Conservation (phyloP, 2,329 filamentous ascomycete genomes). For the Beauveria australis region DNA sequence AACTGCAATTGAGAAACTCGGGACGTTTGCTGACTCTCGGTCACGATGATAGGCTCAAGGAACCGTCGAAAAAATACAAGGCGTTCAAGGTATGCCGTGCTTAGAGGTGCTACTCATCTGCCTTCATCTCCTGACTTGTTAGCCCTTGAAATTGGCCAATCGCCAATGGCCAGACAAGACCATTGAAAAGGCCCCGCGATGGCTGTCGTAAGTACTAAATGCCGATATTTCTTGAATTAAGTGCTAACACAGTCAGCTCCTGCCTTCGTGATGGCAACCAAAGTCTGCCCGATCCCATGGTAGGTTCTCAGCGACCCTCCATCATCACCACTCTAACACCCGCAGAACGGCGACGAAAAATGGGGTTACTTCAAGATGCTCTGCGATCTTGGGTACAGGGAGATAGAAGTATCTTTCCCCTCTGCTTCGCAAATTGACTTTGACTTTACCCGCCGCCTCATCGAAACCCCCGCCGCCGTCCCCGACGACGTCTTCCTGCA, state of each 20-base stretch:
- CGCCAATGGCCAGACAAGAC: conserved; percentile 78
- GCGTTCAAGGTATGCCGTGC: conserved; percentile 34
- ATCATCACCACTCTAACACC: conserved; percentile 2
- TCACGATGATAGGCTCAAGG: conserved; percentile 48
- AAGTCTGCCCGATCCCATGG: conserved; percentile 87
- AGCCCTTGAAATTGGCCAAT: conserved; percentile 50
- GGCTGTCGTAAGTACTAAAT: conserved; percentile 56
- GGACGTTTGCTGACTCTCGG: not conserved
- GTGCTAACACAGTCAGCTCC: conserved; percentile 22
- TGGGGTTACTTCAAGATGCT: conserved; percentile 94
- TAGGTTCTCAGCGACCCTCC: conserved; percentile 30
- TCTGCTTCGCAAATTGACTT: conserved; percentile 93
- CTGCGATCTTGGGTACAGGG: conserved; percentile 86
- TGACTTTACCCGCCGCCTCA: conserved; percentile 81
- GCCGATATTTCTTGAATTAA: too few species aligned
- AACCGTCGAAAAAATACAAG: conserved; percentile 71
- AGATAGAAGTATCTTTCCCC: conserved; percentile 94
- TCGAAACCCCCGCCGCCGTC: conserved; percentile 74
- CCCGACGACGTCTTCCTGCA: conserved; percentile 89
- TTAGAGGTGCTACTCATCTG: too few species aligned
- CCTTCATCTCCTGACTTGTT: conserved; percentile 17
- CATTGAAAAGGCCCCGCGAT: conserved; percentile 77
- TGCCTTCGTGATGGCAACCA: conserved; percentile 86
- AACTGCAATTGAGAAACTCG: not conserved
- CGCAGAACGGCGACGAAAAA: conserved; percentile 85